phyloP scores from a whole-genome alignment of 306 rosid genomes.

The Vigna radiata region DNA sequence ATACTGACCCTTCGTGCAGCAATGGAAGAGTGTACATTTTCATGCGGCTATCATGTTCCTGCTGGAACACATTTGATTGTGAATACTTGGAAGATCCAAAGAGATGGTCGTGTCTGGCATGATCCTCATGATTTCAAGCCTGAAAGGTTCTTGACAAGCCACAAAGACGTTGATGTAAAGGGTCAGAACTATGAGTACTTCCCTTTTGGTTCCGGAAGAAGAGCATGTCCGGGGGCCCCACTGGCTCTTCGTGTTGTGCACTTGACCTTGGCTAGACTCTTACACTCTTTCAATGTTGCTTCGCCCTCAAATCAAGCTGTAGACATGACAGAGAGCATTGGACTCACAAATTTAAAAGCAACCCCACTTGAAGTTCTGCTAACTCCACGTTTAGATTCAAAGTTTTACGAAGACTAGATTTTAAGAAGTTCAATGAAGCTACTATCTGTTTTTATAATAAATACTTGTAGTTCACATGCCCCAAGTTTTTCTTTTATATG shows the following conservation, averaged over 20 bases:
- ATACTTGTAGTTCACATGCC: neutral
- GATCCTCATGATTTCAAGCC: conserved; percentile 49
- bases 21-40: conserved; percentile 49
- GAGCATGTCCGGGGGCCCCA: conserved; percentile 52
- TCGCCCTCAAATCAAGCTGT: conserved; percentile 47
- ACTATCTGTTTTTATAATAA: neutral
- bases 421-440: neutral
- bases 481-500: neutral
- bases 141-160: conserved; percentile 48
- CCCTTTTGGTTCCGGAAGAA: conserved; percentile 55
- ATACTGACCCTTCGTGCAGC: conserved; percentile 38
- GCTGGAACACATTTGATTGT: conserved; percentile 50
- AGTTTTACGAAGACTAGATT: conserved; percentile 31
- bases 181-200: conserved; percentile 46
- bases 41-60: conserved; percentile 46
- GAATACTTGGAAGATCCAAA: conserved; percentile 52
- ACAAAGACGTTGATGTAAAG: conserved; percentile 46
- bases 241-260: conserved; percentile 48
- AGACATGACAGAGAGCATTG: conserved; percentile 58
- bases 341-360: conserved; percentile 53
- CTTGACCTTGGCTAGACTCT: conserved; percentile 45
- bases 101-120: conserved; percentile 43
- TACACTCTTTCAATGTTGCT: conserved; percentile 44
- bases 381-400: conserved; percentile 44
- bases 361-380: conserved; percentile 47